Conservation (phyloP, 2,329 filamentous ascomycete genomes). For the Cercospora sp. region DNA sequence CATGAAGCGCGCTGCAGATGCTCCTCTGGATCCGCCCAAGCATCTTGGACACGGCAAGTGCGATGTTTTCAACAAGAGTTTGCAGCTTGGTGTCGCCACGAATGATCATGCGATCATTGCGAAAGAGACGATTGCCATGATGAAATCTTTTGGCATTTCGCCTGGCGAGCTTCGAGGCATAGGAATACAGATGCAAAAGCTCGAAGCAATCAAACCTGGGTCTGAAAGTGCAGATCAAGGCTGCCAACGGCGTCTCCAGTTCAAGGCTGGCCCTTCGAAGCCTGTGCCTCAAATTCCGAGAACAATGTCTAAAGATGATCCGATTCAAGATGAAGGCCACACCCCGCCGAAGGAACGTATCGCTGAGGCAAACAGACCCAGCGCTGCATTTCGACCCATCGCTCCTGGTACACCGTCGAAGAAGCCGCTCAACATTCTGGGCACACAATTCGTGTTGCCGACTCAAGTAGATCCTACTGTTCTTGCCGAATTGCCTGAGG, state of each 20-base stretch:
- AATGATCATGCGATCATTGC: constrained; percentile 70
- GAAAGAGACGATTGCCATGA: constrained; percentile 80
- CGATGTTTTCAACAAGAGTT: constrained; percentile 88
- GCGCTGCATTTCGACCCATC: constrained; percentile 40
- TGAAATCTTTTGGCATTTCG: constrained; percentile 78
- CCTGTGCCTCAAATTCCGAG: constrained; percentile 27
- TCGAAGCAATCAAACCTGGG: constrained; percentile 72
- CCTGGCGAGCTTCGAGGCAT: constrained; percentile 92
- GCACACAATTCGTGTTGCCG: constrained; percentile 91
- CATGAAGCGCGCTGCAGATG: constrained; percentile 82
- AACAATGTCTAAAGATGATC: constrained; percentile 37
- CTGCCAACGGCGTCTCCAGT: constrained; percentile 77
- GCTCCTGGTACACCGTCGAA: constrained; percentile 53
- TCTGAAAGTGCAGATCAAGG: constrained; percentile 59
- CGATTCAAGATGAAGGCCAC: constrained; percentile 52
- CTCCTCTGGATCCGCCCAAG: constrained; percentile 87
- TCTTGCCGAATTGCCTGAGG: constrained; percentile 76
- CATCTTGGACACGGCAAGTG: constrained; percentile 95
- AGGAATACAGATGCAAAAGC: constrained; percentile 88
- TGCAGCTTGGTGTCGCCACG: constrained; percentile 79
- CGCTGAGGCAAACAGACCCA: constrained; percentile 35
- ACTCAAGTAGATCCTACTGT: constrained; percentile 79
- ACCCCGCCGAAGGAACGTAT: constrained; percentile 36
- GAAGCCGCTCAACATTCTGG: constrained; percentile 73
- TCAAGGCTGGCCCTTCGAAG: constrained; percentile 58